Percentiles rank a stretch among this genome's conserved stretches.
Conservation (phyloP, 129 eudicot genomes). For the Pseudognaphalium luteoalbum region DNA sequence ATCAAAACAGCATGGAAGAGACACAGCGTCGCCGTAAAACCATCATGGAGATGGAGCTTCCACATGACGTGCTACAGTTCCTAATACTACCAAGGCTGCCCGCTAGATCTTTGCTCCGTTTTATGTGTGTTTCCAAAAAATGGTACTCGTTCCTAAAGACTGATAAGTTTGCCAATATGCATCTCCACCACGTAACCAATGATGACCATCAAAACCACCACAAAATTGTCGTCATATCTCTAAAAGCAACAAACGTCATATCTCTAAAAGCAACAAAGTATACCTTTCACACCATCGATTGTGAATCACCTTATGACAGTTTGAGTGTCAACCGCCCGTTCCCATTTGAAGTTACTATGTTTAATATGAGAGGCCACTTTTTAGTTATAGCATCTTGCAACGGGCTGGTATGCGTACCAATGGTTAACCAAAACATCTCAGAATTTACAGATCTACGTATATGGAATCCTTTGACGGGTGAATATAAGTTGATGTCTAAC, state of each 20-base stretch:
- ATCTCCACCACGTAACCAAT: not conserved
- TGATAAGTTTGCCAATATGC: not conserved
- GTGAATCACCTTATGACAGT: constrained; percentile 4
- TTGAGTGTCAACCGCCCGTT: not conserved
- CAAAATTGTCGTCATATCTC: not conserved
- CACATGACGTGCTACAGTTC: not conserved
- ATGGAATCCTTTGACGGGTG: constrained; percentile 17
- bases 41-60: no score
- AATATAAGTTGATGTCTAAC: constrained; percentile 4
- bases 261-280: not conserved
- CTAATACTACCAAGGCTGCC: constrained; percentile 25
- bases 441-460: not conserved
- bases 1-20: no score
- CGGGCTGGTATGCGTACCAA: constrained; percentile 12
- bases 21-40: no score
- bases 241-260: not conserved
- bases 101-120: not conserved
- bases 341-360: not conserved
- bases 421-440: no score
- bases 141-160: constrained; percentile 12
- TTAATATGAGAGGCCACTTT: not conserved
- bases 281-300: not conserved
- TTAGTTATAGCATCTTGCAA: not conserved
- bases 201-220: constrained; percentile 12
- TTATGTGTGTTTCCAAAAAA: constrained; percentile 9